Percentiles rank a stretch among this genome's conserved stretches.
phyloP scores from a whole-genome alignment of 148 eudicot genomes.

The Fagopyrum homotropicum region DNA sequence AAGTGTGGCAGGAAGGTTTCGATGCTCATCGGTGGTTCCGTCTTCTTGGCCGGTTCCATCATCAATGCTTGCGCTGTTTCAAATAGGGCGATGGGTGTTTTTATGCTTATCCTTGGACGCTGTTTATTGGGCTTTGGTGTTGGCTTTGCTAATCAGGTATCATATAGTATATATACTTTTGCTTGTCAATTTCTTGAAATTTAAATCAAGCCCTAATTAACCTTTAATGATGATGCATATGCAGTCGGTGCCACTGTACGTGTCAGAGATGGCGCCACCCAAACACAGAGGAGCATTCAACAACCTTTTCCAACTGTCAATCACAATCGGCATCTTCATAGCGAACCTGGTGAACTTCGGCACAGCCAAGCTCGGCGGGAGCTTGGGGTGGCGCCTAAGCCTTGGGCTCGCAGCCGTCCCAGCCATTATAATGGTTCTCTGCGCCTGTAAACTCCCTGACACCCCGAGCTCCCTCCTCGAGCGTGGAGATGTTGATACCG shows the following conservation, averaged over 20 bases:
- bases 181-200: too few relatives aligned
- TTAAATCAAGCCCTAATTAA: too few relatives aligned
- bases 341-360: constrained; percentile 65
- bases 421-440: constrained; percentile 51
- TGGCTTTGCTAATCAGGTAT: too few relatives aligned
- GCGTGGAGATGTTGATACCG: constrained; percentile 44
- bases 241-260: constrained; percentile 50
- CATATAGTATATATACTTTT: too few relatives aligned
- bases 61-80: constrained; percentile 18
- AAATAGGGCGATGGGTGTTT: constrained; percentile 34
- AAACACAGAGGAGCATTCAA: constrained; percentile 72
- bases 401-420: constrained; percentile 75
- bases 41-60: constrained; percentile 40
- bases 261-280: constrained; percentile 84
- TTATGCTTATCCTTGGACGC: constrained; percentile 52
- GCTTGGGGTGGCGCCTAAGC: constrained; percentile 65
- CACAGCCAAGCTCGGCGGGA: constrained; percentile 46
- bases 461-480: constrained; percentile 77
- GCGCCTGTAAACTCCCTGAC: constrained; percentile 60
- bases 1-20: constrained; percentile 47
- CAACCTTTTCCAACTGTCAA: constrained; percentile 63
- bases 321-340: constrained; percentile 57
- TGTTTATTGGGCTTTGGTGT: constrained; percentile 51
- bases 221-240: too few relatives aligned
- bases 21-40: constrained; percentile 54